Conservation (phyloP, 192 early-diverging fungal genomes). For the Funneliformis mosseae region DNA sequence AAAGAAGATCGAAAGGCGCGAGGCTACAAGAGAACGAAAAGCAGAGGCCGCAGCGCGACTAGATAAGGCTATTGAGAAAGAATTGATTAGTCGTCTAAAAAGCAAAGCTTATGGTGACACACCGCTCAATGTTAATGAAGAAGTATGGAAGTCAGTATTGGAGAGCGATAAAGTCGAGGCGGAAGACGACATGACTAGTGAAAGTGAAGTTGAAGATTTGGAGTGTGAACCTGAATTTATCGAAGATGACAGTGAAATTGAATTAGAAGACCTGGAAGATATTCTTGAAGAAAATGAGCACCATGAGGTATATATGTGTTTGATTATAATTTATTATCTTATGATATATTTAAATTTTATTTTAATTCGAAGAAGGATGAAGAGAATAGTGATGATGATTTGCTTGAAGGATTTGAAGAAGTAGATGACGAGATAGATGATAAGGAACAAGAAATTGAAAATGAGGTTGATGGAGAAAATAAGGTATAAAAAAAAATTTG, state of each 20-base stretch:
- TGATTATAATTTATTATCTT: neutral
- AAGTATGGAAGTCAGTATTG: constrained; percentile 87
- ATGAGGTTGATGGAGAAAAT: neutral
- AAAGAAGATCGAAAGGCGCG: constrained; percentile 92
- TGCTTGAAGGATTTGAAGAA: constrained; percentile 41
- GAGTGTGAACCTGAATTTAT: constrained; percentile 59
- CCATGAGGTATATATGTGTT: constrained; percentile 1
- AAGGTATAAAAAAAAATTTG: neutral
- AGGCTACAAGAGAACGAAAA: constrained; percentile 81
- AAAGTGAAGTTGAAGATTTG: constrained; percentile 65
- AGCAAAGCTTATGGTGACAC: constrained; percentile 95
- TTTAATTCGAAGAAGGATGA: neutral
- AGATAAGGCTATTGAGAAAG: constrained; percentile 93
- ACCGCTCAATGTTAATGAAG: constrained; percentile 92
- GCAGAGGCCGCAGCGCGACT: constrained; percentile 91
- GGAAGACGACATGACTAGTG: constrained; percentile 73
- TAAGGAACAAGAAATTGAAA: neutral
- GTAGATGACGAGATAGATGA: constrained; percentile 37
- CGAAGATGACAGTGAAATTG: constrained; percentile 64
- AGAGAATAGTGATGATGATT: constrained; percentile 27
- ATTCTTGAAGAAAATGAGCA: constrained; percentile 49
- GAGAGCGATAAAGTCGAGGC: constrained; percentile 72
- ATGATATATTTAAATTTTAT: neutral
- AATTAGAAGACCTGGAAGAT: constrained; percentile 65
- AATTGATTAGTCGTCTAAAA: constrained; percentile 89